Conservation (phyloP, 2,329 filamentous ascomycete species). For the Fusarium circinatum region DNA sequence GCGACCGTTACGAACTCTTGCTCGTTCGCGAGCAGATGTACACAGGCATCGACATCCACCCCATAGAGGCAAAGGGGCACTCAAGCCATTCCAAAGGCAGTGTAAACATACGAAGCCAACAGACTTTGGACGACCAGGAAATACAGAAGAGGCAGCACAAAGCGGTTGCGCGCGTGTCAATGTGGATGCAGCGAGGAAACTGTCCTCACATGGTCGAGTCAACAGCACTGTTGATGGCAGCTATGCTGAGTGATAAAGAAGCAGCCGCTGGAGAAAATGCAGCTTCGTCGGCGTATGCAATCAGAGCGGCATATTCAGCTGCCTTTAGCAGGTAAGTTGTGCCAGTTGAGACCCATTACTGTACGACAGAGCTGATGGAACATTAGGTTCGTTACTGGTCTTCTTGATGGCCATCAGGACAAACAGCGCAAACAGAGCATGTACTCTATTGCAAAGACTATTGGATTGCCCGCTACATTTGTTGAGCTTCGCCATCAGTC, state of each 20-base stretch:
- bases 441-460: constrained; percentile 75
- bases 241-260: constrained; percentile 70
- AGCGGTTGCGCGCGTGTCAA: constrained; percentile 68
- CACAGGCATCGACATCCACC: constrained; percentile 29
- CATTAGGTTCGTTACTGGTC: constrained; percentile 79
- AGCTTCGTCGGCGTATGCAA: constrained; percentile 65
- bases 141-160: constrained; percentile 50
- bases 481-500: constrained; percentile 91
- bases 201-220: constrained; percentile 85
- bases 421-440: constrained; percentile 75
- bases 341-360: not conserved
- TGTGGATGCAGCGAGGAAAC: constrained; percentile 78
- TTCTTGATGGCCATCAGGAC: constrained; percentile 78
- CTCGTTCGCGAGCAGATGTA: constrained; percentile 74
- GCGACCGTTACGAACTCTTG: constrained; percentile 72
- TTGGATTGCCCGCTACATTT: constrained; percentile 79
- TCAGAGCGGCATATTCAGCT: constrained; percentile 76
- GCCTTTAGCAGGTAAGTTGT: constrained; percentile 75
- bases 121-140: constrained; percentile 14
- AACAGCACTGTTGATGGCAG: constrained; percentile 77
- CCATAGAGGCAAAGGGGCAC: not conserved
- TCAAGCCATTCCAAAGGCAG: not conserved
- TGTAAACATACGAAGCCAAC: not conserved
- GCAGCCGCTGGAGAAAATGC: constrained; percentile 44
- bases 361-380: not conserved